phyloP scores from a whole-genome alignment of 257 asterid species.

The Coffea canephora region DNA sequence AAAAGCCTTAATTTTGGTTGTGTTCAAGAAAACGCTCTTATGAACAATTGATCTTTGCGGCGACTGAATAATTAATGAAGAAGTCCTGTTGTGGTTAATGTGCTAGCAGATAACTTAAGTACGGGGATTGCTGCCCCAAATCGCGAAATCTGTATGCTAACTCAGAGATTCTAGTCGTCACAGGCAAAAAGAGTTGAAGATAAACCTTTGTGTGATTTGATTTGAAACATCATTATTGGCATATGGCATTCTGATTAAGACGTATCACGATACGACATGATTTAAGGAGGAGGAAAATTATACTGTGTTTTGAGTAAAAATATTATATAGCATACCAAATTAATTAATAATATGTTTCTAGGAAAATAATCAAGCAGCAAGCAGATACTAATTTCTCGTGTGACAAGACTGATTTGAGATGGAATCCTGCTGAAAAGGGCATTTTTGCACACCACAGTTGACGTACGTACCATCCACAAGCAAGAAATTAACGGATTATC shows the following conservation, averaged over 20 bases:
- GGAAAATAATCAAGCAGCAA: background rate
- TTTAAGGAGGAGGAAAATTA: background rate
- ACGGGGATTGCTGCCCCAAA: background rate
- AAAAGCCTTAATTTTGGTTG: background rate
- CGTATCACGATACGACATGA: background rate
- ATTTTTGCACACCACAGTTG: background rate
- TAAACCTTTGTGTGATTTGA: background rate
- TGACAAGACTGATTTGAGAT: slow-evolving; percentile 6
- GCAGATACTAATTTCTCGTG: background rate
- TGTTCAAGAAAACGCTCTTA: background rate
- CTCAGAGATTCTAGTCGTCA: background rate
- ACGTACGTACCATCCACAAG: background rate
- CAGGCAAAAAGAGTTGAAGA: background rate
- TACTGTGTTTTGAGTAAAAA: no score
- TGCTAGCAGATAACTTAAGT: background rate
- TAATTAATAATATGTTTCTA: no score
- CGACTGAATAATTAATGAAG: background rate
- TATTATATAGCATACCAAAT: no score
- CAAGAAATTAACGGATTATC: background rate
- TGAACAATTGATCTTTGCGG: background rate
- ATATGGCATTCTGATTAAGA: background rate
- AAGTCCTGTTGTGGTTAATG: background rate
- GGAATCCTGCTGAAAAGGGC: background rate
- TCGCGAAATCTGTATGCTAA: background rate
- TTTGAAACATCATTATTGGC: background rate